Conservation (phyloP, 2,329 filamentous ascomycete genomes). For the Hymenoscyphus occultus region DNA sequence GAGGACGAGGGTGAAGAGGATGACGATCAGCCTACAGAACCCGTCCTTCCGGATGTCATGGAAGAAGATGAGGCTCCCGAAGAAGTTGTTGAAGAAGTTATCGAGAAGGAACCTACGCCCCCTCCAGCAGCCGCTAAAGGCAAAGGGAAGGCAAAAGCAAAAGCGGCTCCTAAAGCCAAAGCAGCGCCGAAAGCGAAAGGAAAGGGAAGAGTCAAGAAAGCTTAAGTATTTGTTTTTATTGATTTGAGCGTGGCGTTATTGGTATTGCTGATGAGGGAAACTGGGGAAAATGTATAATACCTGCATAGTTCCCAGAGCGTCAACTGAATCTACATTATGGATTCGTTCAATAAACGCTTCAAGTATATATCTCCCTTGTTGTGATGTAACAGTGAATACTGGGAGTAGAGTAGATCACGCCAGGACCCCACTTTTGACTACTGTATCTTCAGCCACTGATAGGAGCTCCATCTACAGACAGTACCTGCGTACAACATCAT, state of each 20-base stretch:
- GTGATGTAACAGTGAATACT: not conserved
- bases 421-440: not conserved
- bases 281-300: not conserved
- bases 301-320: not conserved
- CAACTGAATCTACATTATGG: not conserved
- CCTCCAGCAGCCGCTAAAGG: conserved; percentile 18
- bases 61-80: conserved; percentile 26
- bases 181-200: conserved; percentile 43
- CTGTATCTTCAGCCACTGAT: not conserved
- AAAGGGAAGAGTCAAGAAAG: conserved; percentile 29
- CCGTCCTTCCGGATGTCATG: conserved; percentile 17
- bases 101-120: conserved; percentile 27
- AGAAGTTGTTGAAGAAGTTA: conserved; percentile 24
- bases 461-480: not conserved
- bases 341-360: not conserved
- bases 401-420: not conserved
- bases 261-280: not conserved
- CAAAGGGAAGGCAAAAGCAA: conserved; percentile 18
- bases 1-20: conserved; percentile 49
- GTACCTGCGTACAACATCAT: not conserved
- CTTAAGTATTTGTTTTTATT: not conserved
- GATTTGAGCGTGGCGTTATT: conserved; percentile 22
- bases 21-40: conserved; percentile 17
- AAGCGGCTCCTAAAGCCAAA: conserved; percentile 15
- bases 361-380: not conserved